A percentile compares a stretch with the other conserved stretches of the same genome.
These are phyloP conservation scores for Triglochin maritima DNA, from an alignment of 106 monocot genomes.

Conservation along the genomic window DNA sequence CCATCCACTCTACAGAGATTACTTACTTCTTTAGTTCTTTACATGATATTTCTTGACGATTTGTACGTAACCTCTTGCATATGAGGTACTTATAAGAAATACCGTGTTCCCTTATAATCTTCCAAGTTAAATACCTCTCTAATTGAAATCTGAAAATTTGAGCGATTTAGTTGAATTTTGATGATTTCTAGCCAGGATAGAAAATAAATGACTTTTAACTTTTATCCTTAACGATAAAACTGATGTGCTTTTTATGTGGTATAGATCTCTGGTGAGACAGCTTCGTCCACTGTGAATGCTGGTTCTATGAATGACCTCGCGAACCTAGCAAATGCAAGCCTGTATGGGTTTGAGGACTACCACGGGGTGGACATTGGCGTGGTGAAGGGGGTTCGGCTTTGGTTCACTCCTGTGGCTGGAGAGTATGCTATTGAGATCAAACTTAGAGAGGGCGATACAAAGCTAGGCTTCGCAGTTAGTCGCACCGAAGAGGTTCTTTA, in stretches of 20 bases:
- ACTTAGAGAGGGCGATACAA: conserved; percentile 50
- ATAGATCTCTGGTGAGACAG: conserved; percentile 65
- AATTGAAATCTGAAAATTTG: too few relatives aligned
- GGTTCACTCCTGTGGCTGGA: conserved; percentile 63
- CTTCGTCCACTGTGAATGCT: conserved; percentile 50
- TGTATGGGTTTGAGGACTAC: conserved; percentile 80
- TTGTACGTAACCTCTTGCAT: too few relatives aligned
- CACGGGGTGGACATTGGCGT: conserved; percentile 82
- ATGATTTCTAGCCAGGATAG: too few relatives aligned
- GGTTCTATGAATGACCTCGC: conserved; percentile 57
- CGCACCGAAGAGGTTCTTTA: conserved; percentile 64
- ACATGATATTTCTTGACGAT: too few relatives aligned
- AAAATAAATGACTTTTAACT: neutral
- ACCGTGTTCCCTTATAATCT: too few relatives aligned
- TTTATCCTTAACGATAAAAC: neutral
- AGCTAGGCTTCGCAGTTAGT: conserved; percentile 63
- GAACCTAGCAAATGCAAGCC: conserved; percentile 52
- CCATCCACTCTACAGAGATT: neutral
- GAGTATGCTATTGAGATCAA: conserved; percentile 54
- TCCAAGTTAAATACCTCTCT: too few relatives aligned
- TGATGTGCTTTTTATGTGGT: neutral
- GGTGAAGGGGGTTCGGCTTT: conserved; percentile 59
- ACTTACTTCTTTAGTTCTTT: too few relatives aligned
- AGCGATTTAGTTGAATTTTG: too few relatives aligned
- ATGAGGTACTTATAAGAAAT: too few relatives aligned